Conservation (phyloP, 768 basidiomycete species). For the Hypholoma fasciculare region DNA sequence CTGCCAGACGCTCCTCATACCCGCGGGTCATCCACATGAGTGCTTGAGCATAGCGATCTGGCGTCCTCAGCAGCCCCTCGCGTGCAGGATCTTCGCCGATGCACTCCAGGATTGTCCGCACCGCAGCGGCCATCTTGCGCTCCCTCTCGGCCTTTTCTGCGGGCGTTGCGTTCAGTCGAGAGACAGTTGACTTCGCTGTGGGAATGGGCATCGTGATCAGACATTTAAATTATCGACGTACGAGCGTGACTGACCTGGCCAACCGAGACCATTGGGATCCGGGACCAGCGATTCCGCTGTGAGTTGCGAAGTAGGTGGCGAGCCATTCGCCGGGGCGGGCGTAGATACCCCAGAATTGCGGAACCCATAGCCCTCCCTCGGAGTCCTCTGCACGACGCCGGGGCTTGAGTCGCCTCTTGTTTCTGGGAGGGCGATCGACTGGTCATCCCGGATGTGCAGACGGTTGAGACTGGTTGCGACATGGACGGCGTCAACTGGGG, state of each 20-base stretch:
- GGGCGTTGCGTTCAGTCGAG: constrained; percentile 78
- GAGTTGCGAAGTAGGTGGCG: constrained; percentile 34
- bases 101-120: constrained; percentile 92
- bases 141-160: constrained; percentile 73
- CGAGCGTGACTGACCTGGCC: constrained; percentile 69
- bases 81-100: constrained; percentile 98
- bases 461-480: constrained; percentile 48
- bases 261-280: constrained; percentile 81
- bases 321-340: constrained; percentile 43
- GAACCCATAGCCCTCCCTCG: constrained; percentile 83
- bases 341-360: constrained; percentile 69
- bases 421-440: background rate
- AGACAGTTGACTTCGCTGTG: constrained; percentile 86
- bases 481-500: constrained; percentile 20
- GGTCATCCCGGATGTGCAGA: constrained; percentile 32
- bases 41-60: constrained; percentile 95
- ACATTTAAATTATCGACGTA: background rate
- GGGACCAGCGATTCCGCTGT: constrained; percentile 38
- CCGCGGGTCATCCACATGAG: constrained; percentile 99
- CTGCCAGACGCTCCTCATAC: constrained; percentile 93
- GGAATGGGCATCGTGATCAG: background rate
- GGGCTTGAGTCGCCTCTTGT: background rate
- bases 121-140: constrained; percentile 76
- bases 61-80: constrained; percentile 89
- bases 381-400: constrained; percentile 25